phyloP scores from a whole-genome alignment of 2,329 filamentous ascomycete species.

The Ophiocordyceps camponoti-rufipedis region DNA sequence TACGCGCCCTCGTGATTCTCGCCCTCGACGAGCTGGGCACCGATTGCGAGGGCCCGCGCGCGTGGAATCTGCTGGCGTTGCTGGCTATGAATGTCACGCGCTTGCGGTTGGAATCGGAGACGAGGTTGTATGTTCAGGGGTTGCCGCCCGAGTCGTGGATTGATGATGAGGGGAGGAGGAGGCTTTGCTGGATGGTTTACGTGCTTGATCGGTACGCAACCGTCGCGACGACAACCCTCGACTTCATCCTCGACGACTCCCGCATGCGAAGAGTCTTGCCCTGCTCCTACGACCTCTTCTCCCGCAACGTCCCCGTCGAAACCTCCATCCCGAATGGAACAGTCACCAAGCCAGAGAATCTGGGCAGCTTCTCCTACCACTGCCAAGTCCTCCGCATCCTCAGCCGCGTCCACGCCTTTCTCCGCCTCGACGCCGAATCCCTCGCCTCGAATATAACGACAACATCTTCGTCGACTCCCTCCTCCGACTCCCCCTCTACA shows the following conservation, averaged over 20 bases:
- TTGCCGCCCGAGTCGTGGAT: slow-evolving; percentile 22
- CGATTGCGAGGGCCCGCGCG: slow-evolving; percentile 19
- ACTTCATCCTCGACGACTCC: slow-evolving; percentile 21
- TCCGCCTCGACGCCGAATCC: slow-evolving; percentile 20
- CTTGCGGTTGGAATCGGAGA: slow-evolving; percentile 20
- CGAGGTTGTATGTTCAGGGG: slow-evolving; percentile 13
- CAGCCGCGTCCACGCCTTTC: slow-evolving; percentile 23
- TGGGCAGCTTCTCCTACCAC: slow-evolving; percentile 25
- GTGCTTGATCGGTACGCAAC: slow-evolving; percentile 24
- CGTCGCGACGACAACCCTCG: slow-evolving; percentile 20
- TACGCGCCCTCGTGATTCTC: slow-evolving; percentile 22
- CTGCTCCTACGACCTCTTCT: slow-evolving; percentile 25
- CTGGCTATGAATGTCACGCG: slow-evolving; percentile 20
- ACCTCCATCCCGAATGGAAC: slow-evolving; percentile 11
- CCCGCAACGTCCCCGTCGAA: slow-evolving; percentile 23
- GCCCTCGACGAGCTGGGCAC: slow-evolving; percentile 22
- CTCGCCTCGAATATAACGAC: slow-evolving; percentile 3
- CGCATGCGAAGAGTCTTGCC: slow-evolving; percentile 21
- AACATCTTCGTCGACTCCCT: background rate
- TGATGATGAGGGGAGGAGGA: slow-evolving; percentile 22
- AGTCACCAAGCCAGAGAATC: slow-evolving; percentile 21
- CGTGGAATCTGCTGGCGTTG: slow-evolving; percentile 22
- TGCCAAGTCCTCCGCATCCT: slow-evolving; percentile 24
- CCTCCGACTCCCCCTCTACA: background rate
- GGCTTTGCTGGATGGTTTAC: slow-evolving; percentile 26